phyloP scores from a whole-genome alignment of 495 filamentous ascomycete species.

The Trichoderma orchidacearum region DNA sequence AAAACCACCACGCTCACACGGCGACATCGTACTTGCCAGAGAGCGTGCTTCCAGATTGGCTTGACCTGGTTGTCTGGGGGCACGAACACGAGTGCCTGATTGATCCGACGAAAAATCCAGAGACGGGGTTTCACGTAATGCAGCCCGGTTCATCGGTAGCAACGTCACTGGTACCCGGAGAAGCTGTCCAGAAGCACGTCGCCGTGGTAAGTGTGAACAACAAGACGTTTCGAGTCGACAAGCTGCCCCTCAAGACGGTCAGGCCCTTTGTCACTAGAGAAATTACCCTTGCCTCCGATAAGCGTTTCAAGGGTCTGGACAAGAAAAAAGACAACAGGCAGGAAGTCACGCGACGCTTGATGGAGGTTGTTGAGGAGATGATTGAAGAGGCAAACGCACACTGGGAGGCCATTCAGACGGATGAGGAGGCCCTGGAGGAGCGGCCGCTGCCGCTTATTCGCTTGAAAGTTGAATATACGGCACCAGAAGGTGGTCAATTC shows the following conservation, averaged over 20 bases:
- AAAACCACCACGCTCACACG: slow-evolving; percentile 88
- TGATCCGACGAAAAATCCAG: slow-evolving; percentile 64
- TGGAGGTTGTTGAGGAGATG: slow-evolving; percentile 63
- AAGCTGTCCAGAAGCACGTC: slow-evolving; percentile 85
- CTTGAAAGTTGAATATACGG: slow-evolving; percentile 79
- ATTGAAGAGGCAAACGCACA: slow-evolving; percentile 72
- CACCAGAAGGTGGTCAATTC: slow-evolving; percentile 74
- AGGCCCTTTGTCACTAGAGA: slow-evolving; percentile 84
- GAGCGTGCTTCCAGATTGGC: slow-evolving; percentile 81
- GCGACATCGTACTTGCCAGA: slow-evolving; percentile 86
- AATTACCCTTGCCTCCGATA: slow-evolving; percentile 62
- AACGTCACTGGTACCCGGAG: slow-evolving; percentile 79
- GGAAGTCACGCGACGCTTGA: slow-evolving; percentile 64
- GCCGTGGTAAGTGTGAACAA: slow-evolving; percentile 75
- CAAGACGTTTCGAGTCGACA: slow-evolving; percentile 66
- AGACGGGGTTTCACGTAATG: slow-evolving; percentile 88
- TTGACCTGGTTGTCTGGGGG: slow-evolving; percentile 90
- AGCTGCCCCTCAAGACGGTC: slow-evolving; percentile 73
- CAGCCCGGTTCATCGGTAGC: slow-evolving; percentile 94
- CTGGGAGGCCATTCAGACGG: slow-evolving; percentile 63
- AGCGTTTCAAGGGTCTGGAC: slow-evolving; percentile 59
- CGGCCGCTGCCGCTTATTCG: slow-evolving; percentile 73
- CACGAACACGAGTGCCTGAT: slow-evolving; percentile 97
- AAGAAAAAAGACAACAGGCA: slow-evolving; percentile 71
- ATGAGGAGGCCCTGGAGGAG: slow-evolving; percentile 39